Percentiles rank a stretch among this genome's conserved stretches.
Evolutionary conservation across 2,329 filamentous ascomycete species (phyloP).

Genomic region (Colletotrichum theobromicola): DNA sequence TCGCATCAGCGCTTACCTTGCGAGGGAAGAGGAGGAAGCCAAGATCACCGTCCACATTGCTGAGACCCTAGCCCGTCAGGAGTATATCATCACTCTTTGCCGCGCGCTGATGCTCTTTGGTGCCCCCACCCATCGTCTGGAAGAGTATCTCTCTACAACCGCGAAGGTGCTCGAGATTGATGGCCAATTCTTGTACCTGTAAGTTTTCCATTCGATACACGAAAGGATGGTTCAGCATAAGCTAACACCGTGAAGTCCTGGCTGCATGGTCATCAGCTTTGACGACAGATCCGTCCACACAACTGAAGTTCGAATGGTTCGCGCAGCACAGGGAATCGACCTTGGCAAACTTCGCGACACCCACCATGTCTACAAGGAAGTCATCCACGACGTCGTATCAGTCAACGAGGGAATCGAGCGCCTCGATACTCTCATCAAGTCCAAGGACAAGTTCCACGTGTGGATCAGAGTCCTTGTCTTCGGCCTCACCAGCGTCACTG

Average conservation of each 20-base stretch:
- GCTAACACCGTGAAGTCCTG: constrained; percentile 50
- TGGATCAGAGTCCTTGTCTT: constrained; percentile 67
- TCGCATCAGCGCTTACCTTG: constrained; percentile 41
- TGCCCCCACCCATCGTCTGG: constrained; percentile 86
- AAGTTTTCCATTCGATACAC: not conserved
- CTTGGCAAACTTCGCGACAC: constrained; percentile 66
- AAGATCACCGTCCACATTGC: constrained; percentile 60
- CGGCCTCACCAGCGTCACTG: constrained; percentile 73
- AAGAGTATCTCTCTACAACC: constrained; percentile 88
- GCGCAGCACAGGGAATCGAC: constrained; percentile 62
- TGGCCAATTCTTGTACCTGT: constrained; percentile 83
- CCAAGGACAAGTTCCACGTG: constrained; percentile 57
- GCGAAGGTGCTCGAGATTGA: constrained; percentile 85
- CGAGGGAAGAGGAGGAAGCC: constrained; percentile 44
- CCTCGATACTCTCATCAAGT: constrained; percentile 59
- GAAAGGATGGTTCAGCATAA: not conserved
- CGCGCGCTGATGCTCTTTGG: constrained; percentile 86
- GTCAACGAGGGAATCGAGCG: constrained; percentile 62
- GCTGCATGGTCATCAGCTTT: constrained; percentile 92
- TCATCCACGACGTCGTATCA: constrained; percentile 64
- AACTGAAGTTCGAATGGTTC: constrained; percentile 70
- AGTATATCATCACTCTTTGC: constrained; percentile 84
- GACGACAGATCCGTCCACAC: constrained; percentile 72
- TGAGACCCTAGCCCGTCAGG: constrained; percentile 76
- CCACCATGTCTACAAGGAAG: constrained; percentile 68